Conservation (phyloP, 2,329 filamentous ascomycete species). For the Bipolaris gigantea region DNA sequence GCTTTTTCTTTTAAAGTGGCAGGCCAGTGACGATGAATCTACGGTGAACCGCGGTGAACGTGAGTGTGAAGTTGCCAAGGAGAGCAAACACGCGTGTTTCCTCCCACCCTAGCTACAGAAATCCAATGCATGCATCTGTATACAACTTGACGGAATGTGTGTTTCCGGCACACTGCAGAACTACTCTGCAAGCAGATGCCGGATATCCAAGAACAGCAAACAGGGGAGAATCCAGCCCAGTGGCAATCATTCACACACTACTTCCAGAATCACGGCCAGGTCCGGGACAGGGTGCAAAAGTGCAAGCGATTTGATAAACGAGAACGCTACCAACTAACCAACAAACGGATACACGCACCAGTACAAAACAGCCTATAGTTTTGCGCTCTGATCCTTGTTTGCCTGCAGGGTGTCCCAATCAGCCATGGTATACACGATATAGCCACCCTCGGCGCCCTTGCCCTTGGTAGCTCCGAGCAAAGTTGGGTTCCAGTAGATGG, state of each 20-base stretch:
- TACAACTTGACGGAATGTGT: too few relatives aligned
- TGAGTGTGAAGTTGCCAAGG: background rate
- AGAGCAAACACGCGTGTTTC: background rate
- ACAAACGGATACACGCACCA: background rate
- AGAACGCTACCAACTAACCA: conserved; percentile 2
- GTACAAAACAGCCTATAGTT: conserved; percentile 13
- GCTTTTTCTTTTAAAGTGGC: too few relatives aligned
- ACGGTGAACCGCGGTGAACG: background rate
- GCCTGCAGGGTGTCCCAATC: conserved; percentile 61
- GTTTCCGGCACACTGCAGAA: too few relatives aligned
- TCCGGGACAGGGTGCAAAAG: background rate
- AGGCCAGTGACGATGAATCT: too few relatives aligned
- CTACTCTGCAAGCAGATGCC: background rate
- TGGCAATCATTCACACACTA: background rate
- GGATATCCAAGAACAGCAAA: background rate
- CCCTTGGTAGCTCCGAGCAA: conserved; percentile 39
- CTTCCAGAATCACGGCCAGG: background rate
- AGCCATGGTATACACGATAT: conserved; percentile 59
- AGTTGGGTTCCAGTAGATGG: conserved; percentile 55
- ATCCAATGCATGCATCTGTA: background rate
- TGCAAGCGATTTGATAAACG: background rate
- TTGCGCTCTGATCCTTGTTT: conserved; percentile 30
- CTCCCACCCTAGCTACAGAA: background rate
- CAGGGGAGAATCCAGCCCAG: background rate
- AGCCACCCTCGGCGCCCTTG: conserved; percentile 48